phyloP scores from a whole-genome alignment of 345 rosid genomes.

The Euphorbia lathyris region DNA sequence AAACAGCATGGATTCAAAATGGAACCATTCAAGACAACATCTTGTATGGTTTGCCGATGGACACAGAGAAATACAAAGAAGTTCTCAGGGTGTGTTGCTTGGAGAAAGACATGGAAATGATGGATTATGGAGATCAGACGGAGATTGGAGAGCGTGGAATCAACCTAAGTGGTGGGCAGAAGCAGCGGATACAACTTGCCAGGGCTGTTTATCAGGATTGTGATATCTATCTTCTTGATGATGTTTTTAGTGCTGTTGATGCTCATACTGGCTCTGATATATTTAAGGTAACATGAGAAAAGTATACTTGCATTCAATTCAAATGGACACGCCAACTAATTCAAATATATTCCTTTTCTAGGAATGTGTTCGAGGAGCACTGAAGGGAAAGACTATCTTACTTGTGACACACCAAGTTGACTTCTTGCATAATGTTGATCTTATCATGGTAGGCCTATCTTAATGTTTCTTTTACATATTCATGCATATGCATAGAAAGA shows the following conservation, averaged over 20 bases:
- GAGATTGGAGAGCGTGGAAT: constrained; percentile 97
- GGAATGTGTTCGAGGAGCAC: constrained; percentile 89
- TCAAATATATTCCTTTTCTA: constrained; percentile 25
- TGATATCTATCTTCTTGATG: constrained; percentile 89
- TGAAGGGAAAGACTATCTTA: constrained; percentile 76
- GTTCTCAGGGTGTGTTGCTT: constrained; percentile 72
- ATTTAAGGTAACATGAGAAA: constrained; percentile 53
- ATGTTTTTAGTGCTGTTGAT: constrained; percentile 94
- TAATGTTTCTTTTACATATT: not conserved
- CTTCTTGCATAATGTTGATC: constrained; percentile 84
- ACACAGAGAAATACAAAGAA: constrained; percentile 50
- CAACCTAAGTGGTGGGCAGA: constrained; percentile 97
- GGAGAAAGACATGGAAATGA: constrained; percentile 84
- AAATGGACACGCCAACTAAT: not conserved
- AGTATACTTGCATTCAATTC: not conserved
- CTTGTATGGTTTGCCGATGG: constrained; percentile 83
- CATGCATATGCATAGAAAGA: no score
- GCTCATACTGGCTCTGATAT: constrained; percentile 95
- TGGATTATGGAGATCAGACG: constrained; percentile 93
- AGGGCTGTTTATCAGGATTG: constrained; percentile 87
- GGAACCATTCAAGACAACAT: constrained; percentile 87
- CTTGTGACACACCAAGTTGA: constrained; percentile 97
- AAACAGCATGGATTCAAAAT: constrained; percentile 91
- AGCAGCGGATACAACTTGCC: constrained; percentile 93
- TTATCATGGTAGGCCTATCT: constrained; percentile 50